Evolutionary conservation across 164 flowering plant species (phyloP), one percentile per base, ranked within the genome.

Genomic region (Kingdonia uniflora): DNA sequence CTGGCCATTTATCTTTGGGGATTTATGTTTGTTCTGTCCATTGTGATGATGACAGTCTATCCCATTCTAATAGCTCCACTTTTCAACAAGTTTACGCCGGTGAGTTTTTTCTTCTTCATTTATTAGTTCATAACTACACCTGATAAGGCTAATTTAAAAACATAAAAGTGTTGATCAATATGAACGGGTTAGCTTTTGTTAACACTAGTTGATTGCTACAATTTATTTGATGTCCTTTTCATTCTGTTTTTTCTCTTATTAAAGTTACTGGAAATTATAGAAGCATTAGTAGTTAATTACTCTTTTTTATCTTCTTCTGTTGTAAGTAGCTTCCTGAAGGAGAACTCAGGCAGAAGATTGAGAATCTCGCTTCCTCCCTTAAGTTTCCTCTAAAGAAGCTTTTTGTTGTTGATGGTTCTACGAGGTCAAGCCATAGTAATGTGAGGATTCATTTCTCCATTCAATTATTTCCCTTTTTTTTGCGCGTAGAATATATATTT

Each of bases 351-450:
- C 39, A 51, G 57, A 87, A 78, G 62, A 89, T 94, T 61, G 97
- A 94, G 71, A 70, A 59, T 21, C 94, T 94, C 65, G 94, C 99
- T 59, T 68, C 96, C 21, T 83, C 90, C 35, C 87, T 94, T 49
- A 83, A 80, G 49, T 94, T 94, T 58, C 99, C 99, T 39, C 57
- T 94, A 41, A 94, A 87, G 84, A 89, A 89, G 75, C 68, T 94
- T 65, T 94, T 89, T 55, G 96, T 89, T 39, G 85, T 94, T 57
- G 99, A 94, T 80, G 99, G 97, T 60, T 94, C 99, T 38, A 94
- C 95, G 42, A 83, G 99, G 71, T 94, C 99, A 73, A 87, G 99
- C 75, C 99, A 94, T 61, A 94, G 97, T 81, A 94, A 94, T 83
- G 99, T 94, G 70, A 78, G 95, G n/a, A 42, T 53, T 56, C 17